Evolutionary conservation across 2,329 filamentous ascomycete genomes (phyloP).

Genomic region (Colletotrichum sp.): DNA sequence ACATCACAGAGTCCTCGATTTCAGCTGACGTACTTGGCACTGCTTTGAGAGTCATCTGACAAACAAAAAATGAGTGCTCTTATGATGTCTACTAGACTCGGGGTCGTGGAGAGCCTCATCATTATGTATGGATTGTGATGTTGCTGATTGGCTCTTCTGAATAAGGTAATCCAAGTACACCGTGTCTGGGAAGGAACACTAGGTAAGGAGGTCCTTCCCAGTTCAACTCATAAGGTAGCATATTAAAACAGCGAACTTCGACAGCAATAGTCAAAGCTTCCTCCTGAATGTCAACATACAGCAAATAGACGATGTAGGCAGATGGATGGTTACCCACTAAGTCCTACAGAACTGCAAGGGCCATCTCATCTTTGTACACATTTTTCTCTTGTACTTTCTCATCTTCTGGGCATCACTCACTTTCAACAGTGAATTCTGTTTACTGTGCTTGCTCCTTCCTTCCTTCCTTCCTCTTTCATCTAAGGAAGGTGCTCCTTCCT

Average conservation of each 20-base stretch:
- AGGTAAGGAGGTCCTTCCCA: not conserved
- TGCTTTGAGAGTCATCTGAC: not conserved
- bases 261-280: not conserved
- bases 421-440: not conserved
- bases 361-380: not conserved
- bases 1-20: not conserved
- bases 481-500: not conserved
- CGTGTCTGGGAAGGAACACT: not conserved
- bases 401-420: not conserved
- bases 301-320: not conserved
- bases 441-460: not conserved
- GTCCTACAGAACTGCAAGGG: not conserved
- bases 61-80: not conserved
- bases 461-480: not conserved
- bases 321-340: not conserved
- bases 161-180: not conserved
- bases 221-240: not conserved
- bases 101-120: not conserved
- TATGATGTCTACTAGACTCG: not conserved
- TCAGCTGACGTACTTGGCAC: not conserved
- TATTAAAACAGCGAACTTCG: not conserved
- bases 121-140: not conserved
- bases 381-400: not conserved
- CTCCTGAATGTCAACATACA: not conserved
- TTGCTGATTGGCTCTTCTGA: not conserved